These are phyloP conservation scores for Bullera alba DNA, from an alignment of 768 basidiomycete species.

Conservation along the genomic window DNA sequence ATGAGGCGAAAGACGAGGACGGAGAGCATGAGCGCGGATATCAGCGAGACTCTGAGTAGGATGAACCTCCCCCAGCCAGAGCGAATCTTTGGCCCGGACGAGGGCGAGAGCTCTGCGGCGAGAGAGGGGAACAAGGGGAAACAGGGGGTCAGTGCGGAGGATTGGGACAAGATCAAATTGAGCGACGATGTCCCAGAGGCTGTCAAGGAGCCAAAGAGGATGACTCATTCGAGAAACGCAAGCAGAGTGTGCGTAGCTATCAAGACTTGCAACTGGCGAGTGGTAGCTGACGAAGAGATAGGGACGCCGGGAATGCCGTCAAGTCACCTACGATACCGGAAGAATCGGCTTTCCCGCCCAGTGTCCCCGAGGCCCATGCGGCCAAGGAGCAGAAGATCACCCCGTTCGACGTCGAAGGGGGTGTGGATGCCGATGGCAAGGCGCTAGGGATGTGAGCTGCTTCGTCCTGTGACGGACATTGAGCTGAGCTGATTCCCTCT, in stretches of 20 bases:
- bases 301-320: not conserved
- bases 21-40: slow-evolving; percentile 41
- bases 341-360: not conserved
- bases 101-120: slow-evolving; percentile 18
- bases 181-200: slow-evolving; percentile 44
- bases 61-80: slow-evolving; percentile 46
- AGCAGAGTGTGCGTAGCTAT: slow-evolving; percentile 29
- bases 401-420: slow-evolving; percentile 96
- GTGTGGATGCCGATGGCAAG: slow-evolving; percentile 76
- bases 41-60: slow-evolving; percentile 25
- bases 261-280: not conserved
- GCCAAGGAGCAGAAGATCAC: slow-evolving; percentile 70
- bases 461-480: not conserved
- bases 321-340: slow-evolving; percentile 4
- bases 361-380: not conserved
- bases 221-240: slow-evolving; percentile 38
- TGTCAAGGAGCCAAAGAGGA: slow-evolving; percentile 37
- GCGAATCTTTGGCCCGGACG: slow-evolving; percentile 39
- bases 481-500: not conserved
- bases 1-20: slow-evolving; percentile 26
- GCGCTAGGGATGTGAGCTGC: slow-evolving; percentile 52
- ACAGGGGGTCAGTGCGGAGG: slow-evolving; percentile 38
- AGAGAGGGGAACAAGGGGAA: slow-evolving; percentile 9
- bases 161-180: slow-evolving; percentile 44
- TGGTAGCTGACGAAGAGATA: not conserved